Conservation (phyloP, 169 alveolate genomes). For the Cardiosporidium cionae region DNA sequence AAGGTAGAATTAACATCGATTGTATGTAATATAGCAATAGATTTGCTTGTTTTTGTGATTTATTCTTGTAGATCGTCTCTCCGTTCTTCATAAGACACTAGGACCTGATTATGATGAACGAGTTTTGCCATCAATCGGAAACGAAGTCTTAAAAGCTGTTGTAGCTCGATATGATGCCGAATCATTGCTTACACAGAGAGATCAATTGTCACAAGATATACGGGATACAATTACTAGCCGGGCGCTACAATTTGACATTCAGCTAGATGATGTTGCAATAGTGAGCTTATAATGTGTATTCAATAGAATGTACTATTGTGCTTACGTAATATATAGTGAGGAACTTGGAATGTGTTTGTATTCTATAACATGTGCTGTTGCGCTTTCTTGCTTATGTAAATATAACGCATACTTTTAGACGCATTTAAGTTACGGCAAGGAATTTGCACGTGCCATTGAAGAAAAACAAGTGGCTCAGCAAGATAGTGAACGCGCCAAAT, state of each 20-base stretch:
- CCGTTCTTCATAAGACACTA: conserved; percentile 79
- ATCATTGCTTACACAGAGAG: conserved; percentile 89
- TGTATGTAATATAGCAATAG: no score
- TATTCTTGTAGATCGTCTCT: conserved; percentile 62
- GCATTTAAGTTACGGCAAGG: conserved; percentile 90
- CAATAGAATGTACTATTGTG: no score
- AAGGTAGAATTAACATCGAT: no score
- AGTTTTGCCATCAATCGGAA: conserved; percentile 93
- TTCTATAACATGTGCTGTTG: neutral
- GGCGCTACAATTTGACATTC: conserved; percentile 85
- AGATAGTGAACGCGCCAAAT: conserved; percentile 93
- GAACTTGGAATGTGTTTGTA: neutral
- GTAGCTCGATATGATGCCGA: conserved; percentile 92
- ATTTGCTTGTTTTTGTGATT: no score
- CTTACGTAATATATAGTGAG: no score
- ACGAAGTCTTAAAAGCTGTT: conserved; percentile 92
- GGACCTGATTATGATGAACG: conserved; percentile 96
- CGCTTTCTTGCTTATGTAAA: neutral
- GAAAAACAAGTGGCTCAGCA: conserved; percentile 97
- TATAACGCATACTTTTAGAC: conserved; percentile 39
- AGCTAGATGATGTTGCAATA: conserved; percentile 92
- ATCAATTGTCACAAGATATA: conserved; percentile 82
- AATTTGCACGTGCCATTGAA: conserved; percentile 92
- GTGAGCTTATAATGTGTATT: neutral
- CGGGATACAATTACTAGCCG: conserved; percentile 82